Conservation (phyloP, 2,329 filamentous ascomycete species). For the Pestalotiopsis sp. region DNA sequence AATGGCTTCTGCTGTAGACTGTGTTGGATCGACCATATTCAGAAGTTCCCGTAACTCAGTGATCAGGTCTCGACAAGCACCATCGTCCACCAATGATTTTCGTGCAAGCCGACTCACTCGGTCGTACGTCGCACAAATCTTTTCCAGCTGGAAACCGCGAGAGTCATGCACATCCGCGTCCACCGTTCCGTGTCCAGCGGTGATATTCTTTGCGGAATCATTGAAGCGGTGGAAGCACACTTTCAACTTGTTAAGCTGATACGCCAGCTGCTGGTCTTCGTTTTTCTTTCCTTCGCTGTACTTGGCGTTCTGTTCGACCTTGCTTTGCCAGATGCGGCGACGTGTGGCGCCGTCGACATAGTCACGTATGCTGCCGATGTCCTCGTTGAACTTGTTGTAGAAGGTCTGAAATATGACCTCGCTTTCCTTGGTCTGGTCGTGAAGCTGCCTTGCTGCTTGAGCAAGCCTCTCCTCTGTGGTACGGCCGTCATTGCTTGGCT, state of each 20-base stretch:
- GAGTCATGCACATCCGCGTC: conserved; percentile 20
- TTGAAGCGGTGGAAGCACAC: conserved; percentile 25
- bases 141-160: conserved; percentile 25
- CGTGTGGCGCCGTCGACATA: conserved; percentile 25
- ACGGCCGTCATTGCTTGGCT: background rate
- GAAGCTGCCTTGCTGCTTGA: conserved; percentile 25
- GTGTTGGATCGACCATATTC: conserved; percentile 25
- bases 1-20: background rate
- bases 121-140: conserved; percentile 21
- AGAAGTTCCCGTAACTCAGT: conserved; percentile 26
- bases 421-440: conserved; percentile 26
- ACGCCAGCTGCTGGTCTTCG: conserved; percentile 22
- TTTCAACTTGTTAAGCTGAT: conserved; percentile 28
- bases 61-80: conserved; percentile 28
- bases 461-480: conserved; percentile 26
- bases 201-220: conserved; percentile 20
- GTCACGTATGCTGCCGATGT: conserved; percentile 24
- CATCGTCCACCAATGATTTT: conserved; percentile 20
- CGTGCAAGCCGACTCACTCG: conserved; percentile 23
- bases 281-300: conserved; percentile 20
- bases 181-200: conserved; percentile 12
- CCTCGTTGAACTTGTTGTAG: conserved; percentile 23
- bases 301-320: conserved; percentile 20
- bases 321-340: conserved; percentile 30
- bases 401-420: conserved; percentile 24